Base-by-base conservation (phyloP, 495 filamentous ascomycete genomes). In the Monascus purpureus region DNA sequence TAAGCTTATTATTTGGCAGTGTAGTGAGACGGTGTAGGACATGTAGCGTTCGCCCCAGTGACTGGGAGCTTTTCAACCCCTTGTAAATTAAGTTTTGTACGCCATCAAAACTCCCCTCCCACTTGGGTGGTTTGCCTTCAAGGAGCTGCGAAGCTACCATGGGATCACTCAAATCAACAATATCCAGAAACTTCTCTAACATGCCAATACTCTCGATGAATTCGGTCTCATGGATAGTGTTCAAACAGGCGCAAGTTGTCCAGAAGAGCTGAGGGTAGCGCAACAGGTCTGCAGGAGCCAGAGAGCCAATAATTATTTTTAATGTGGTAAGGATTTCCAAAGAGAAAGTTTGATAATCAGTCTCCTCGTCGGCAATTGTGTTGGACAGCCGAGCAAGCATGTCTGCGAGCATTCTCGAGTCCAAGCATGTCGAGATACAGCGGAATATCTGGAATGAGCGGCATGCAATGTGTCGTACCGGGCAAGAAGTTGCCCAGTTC, bases 371-470 rank as follows among this genome's bases (percentile, higher is more conserved):
- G 1, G 90, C 83, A 37, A 99, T 92, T 0, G 87, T 95, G 53
- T 93, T 95, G 2, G 87, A 95, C 15, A 96, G 70, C 15, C 92
- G 67, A 28, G 79, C 85, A 13, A 99, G 71, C 82, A 96, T 96
- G 42, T 96, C 90, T 1, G 81, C 82, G 11, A 99, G 68, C 88
- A 95, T 96, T 31, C 72, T 57, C 36, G 87, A 85, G 47, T 96
- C 92, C 14, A 95, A 57, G 1, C 82, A 81, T 7, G 80, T 87
- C 22, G 88, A 73, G 32, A 95, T 83, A 49, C 86, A 95, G 8
- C 90, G 72, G 63, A 95, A 99, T 1, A 96, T 79, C 52, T 99
- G 92, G 53, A 99, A 94, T 5, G 92, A 96, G 26, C 90, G 73
- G 47, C 90, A 99, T 2, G 90, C 90, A 23, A 96, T 61, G 60